Evolutionary conservation across 164 flowering plant genomes (phyloP).

Genomic region (Chloranthus sessilifolius): DNA sequence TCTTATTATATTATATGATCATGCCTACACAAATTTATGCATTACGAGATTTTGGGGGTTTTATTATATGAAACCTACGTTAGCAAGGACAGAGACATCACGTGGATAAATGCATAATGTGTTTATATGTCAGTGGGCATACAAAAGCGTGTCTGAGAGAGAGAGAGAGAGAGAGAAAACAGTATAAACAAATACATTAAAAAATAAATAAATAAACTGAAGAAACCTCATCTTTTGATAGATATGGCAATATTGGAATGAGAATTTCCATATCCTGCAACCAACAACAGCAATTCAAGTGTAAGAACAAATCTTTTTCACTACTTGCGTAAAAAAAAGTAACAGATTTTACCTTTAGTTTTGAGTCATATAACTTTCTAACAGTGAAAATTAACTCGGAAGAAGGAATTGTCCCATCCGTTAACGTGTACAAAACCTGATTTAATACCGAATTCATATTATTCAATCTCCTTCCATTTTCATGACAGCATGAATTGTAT

Average conservation of each 20-base stretch:
- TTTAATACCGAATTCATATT: background rate
- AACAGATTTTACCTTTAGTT: constrained; percentile 54
- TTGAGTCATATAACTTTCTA: constrained; percentile 61
- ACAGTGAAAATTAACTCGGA: constrained; percentile 56
- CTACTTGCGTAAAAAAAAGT: background rate
- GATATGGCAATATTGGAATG: constrained; percentile 62
- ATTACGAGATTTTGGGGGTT: no score
- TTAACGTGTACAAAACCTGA: constrained; percentile 84
- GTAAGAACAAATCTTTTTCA: background rate
- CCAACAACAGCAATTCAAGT: constrained; percentile 10
- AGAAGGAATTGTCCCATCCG: constrained; percentile 76
- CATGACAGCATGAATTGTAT: background rate
- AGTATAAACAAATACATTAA: background rate
- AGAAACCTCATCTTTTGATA: constrained; percentile 82
- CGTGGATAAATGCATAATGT: no score
- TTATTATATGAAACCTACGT: no score
- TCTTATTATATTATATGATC: no score
- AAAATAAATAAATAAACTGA: background rate
- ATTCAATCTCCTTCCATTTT: constrained; percentile 6
- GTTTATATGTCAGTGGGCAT: no score
- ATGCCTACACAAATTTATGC: no score
- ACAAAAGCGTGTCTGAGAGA: no score
- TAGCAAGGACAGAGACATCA: no score
- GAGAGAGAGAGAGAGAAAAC: no score
- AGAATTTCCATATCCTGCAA: constrained; percentile 83